Evolutionary conservation across 2,329 filamentous ascomycete species (phyloP).

Genomic region (Sclerotinia subarctica): DNA sequence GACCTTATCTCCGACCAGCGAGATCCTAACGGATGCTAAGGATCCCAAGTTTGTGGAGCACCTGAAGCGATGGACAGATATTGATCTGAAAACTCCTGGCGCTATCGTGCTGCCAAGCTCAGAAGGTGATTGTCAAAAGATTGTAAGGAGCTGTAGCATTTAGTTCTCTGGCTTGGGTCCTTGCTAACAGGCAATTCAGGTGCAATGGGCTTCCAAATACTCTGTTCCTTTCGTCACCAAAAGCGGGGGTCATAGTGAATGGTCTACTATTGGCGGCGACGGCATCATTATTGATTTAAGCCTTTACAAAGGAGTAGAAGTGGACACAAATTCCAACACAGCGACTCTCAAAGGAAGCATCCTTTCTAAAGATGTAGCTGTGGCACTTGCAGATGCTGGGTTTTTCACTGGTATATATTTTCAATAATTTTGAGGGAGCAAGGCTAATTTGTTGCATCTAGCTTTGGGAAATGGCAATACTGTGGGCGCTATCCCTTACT

Average conservation of each 20-base stretch:
- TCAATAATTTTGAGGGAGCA: background rate
- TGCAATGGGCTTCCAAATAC: constrained; percentile 13
- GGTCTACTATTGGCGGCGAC: constrained; percentile 32
- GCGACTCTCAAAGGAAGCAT: constrained; percentile 21
- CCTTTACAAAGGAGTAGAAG: constrained; percentile 25
- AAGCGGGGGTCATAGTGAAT: constrained; percentile 34
- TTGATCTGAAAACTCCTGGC: constrained; percentile 21
- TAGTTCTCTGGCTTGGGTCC: background rate
- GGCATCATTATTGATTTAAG: constrained; percentile 35
- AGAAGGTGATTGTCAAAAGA: constrained; percentile 25
- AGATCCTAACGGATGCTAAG: constrained; percentile 4
- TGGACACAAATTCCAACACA: constrained; percentile 25
- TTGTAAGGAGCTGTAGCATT: background rate
- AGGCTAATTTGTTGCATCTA: background rate
- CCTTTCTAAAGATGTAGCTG: background rate
- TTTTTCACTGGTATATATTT: constrained; percentile 11
- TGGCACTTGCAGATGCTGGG: background rate
- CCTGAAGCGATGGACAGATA: constrained; percentile 23
- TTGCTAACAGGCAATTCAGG: constrained; percentile 1
- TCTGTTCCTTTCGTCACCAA: constrained; percentile 31
- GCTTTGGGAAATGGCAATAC: constrained; percentile 37
- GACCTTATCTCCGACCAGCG: background rate
- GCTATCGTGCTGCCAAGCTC: constrained; percentile 25
- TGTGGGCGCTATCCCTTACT: constrained; percentile 35
- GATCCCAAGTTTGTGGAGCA: constrained; percentile 17